Percentiles rank a stretch among this genome's conserved stretches.
Conservation (phyloP, 768 basidiomycete species). For the Coprinellus micaceus region DNA sequence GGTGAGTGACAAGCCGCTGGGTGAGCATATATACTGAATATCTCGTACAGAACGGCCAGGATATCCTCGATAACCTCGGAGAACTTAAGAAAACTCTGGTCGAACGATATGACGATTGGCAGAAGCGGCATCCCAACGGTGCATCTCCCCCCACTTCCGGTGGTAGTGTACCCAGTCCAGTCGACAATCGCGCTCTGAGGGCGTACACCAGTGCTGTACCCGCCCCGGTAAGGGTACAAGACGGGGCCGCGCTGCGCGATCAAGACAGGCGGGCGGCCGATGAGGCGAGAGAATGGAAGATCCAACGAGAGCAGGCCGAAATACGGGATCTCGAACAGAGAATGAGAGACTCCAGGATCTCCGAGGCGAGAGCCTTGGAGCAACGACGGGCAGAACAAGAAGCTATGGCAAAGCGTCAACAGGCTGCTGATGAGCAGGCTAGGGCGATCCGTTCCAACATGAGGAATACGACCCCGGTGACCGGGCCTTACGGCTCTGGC, state of each 20-base stretch:
- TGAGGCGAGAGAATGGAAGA: slow-evolving; percentile 35
- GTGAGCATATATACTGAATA: neutral
- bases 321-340: slow-evolving; percentile 37
- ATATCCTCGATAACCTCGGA: slow-evolving; percentile 64
- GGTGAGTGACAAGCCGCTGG: slow-evolving; percentile 44
- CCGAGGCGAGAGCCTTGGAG: slow-evolving; percentile 29
- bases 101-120: slow-evolving; percentile 62
- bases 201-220: too few relatives aligned
- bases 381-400: slow-evolving; percentile 52
- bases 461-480: slow-evolving; percentile 20
- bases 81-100: slow-evolving; percentile 63
- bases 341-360: slow-evolving; percentile 43
- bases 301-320: slow-evolving; percentile 29
- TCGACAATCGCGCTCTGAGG: slow-evolving; percentile 14
- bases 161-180: slow-evolving; percentile 18
- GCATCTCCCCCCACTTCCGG: slow-evolving; percentile 24
- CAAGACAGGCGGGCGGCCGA: slow-evolving; percentile 27
- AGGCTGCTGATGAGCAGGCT: slow-evolving; percentile 53
- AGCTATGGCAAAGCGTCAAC: slow-evolving; percentile 54
- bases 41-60: slow-evolving; percentile 60
- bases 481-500: slow-evolving; percentile 2
- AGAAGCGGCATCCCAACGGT: slow-evolving; percentile 38
- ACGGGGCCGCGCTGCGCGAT: slow-evolving; percentile 21
- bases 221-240: slow-evolving; percentile 20
- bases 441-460: slow-evolving; percentile 38